Percentiles rank a stretch among this genome's conserved stretches.
phyloP scores from a whole-genome alignment of 805 yeast species.

The Saturnispora silvae region DNA sequence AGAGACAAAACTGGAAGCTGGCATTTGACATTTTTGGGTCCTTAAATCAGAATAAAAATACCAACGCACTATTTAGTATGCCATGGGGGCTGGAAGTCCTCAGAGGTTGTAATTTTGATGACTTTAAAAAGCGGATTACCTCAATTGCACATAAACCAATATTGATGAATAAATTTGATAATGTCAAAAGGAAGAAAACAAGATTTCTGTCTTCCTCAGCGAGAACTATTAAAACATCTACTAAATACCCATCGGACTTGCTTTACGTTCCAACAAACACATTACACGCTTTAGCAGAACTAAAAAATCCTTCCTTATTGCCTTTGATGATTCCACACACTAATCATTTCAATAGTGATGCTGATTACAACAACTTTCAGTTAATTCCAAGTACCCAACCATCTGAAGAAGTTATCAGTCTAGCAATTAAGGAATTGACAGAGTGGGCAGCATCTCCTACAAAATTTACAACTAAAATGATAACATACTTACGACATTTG shows the following conservation, averaged over 20 bases:
- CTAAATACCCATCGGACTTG: not conserved
- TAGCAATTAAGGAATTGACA: too few relatives aligned
- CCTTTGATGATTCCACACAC: not conserved
- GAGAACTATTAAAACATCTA: not conserved
- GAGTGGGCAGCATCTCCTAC: too few relatives aligned
- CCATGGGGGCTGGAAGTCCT: constrained; percentile 4
- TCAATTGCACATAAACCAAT: too few relatives aligned
- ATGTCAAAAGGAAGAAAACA: too few relatives aligned
- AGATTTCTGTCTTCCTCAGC: too few relatives aligned
- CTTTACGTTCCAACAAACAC: too few relatives aligned
- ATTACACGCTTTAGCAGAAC: constrained; percentile 3
- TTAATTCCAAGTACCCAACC: too few relatives aligned
- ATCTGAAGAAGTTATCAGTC: too few relatives aligned
- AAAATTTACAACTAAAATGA: too few relatives aligned
- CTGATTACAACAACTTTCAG: not conserved
- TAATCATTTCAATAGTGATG: not conserved
- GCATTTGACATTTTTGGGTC: constrained; percentile 3
- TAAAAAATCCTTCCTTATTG: not conserved
- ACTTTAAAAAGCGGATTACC: too few relatives aligned
- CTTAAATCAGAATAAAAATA: not conserved
- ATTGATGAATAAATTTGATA: too few relatives aligned
- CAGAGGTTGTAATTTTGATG: too few relatives aligned
- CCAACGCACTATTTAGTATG: not conserved
- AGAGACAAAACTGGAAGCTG: constrained; percentile 4
- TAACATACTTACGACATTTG: not conserved